Percentiles rank a stretch among this genome's conserved stretches.
These are phyloP conservation scores for Colletotrichum melonis DNA, from an alignment of 2,329 filamentous ascomycete species.

Conservation along the genomic window DNA sequence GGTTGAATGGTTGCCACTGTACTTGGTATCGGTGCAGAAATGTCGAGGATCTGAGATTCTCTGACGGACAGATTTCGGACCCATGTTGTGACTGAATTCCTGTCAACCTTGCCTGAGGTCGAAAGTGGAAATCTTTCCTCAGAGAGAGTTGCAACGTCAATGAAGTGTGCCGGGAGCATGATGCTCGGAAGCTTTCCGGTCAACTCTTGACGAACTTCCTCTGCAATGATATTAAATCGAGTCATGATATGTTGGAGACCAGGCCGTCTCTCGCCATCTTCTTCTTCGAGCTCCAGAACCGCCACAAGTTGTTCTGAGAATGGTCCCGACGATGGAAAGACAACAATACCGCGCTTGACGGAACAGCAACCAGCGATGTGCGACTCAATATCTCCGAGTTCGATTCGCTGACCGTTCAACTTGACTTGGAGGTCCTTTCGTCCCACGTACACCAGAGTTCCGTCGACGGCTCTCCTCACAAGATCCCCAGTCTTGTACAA, in stretches of 20 bases:
- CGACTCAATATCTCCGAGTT: slow-evolving; percentile 39
- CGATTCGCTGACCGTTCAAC: slow-evolving; percentile 39
- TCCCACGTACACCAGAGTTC: slow-evolving; percentile 32
- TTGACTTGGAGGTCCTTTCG: slow-evolving; percentile 41
- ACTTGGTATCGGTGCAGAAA: rapidly evolving
- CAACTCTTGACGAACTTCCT: not conserved
- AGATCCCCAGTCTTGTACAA: slow-evolving; percentile 59
- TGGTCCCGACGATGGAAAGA: slow-evolving; percentile 1
- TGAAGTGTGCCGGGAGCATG: slow-evolving; percentile 20
- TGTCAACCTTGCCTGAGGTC: not conserved
- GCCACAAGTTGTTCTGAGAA: slow-evolving; percentile 12
- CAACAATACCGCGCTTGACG: not conserved
- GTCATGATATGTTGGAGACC: not conserved
- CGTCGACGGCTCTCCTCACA: slow-evolving; percentile 37
- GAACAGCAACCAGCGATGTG: not conserved
- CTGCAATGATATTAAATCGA: not conserved
- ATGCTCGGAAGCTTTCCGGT: not conserved
- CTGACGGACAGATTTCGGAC: not conserved
- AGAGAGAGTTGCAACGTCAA: not conserved
- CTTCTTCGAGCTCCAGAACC: not conserved
- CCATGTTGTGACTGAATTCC: not conserved
- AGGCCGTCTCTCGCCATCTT: too few relatives aligned
- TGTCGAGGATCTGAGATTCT: not conserved
- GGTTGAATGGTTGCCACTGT: not conserved
- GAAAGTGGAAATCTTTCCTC: not conserved